Conservation (phyloP, 2,329 filamentous ascomycete species). For the Camptophora hylomeconis region DNA sequence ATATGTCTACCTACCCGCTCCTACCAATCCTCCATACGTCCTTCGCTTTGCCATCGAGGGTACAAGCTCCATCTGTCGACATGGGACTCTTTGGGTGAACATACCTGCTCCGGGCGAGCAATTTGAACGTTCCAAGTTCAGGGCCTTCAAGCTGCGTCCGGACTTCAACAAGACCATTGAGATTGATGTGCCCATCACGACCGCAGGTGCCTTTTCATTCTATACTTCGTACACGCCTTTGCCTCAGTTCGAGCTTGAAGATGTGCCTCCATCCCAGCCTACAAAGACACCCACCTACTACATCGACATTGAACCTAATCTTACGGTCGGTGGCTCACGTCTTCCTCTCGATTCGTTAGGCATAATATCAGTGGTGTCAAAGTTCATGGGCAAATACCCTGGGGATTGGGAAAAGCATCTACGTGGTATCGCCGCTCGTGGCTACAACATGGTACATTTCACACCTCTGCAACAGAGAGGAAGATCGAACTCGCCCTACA, state of each 20-base stretch:
- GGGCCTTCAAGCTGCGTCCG: slow-evolving; percentile 66
- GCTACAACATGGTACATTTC: slow-evolving; percentile 99
- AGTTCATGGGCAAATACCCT: slow-evolving; percentile 93
- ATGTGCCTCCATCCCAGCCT: slow-evolving; percentile 37
- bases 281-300: slow-evolving; percentile 71
- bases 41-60: slow-evolving; percentile 18
- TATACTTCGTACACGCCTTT: slow-evolving; percentile 86
- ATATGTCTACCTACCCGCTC: slow-evolving; percentile 83
- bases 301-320: slow-evolving; percentile 77
- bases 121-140: slow-evolving; percentile 69
- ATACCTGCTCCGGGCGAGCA: slow-evolving; percentile 63
- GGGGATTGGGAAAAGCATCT: slow-evolving; percentile 83
- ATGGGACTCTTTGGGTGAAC: slow-evolving; percentile 95
- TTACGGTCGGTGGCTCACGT: slow-evolving; percentile 59
- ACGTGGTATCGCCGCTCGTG: slow-evolving; percentile 72
- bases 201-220: slow-evolving; percentile 81
- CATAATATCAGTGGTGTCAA: slow-evolving; percentile 87
- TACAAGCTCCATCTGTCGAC: slow-evolving; percentile 68
- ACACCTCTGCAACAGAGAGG: slow-evolving; percentile 84
- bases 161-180: slow-evolving; percentile 88
- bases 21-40: slow-evolving; percentile 55
- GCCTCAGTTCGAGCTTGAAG: slow-evolving; percentile 55
- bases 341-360: slow-evolving; percentile 79
- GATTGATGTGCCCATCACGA: slow-evolving; percentile 74
- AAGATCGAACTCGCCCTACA: slow-evolving; percentile 90